phyloP scores from a whole-genome alignment of 352 stramenopile species.

The Saprolegnia parasitica region DNA sequence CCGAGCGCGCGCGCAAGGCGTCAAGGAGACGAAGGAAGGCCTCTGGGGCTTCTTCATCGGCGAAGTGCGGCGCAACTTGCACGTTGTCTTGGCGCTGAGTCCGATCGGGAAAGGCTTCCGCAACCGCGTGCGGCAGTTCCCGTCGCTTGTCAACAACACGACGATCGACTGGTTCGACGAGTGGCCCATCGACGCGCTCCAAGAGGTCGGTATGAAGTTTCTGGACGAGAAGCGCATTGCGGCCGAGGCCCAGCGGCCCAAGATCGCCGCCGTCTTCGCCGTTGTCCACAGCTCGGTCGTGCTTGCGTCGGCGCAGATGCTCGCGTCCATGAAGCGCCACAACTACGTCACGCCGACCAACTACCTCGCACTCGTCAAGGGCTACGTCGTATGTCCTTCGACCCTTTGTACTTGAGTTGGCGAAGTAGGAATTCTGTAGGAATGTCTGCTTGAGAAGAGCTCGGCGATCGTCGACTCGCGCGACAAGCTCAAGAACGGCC shows the following conservation, averaged over 20 bases:
- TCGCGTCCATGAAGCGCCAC: conserved; percentile 86
- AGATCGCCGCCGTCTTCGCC: conserved; percentile 86
- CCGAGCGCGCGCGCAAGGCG: conserved; percentile 54
- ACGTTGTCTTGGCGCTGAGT: conserved; percentile 90
- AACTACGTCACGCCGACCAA: conserved; percentile 94
- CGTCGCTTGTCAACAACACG: conserved; percentile 91
- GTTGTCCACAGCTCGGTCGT: conserved; percentile 87
- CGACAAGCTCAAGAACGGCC: conserved; percentile 78
- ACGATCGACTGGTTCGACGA: conserved; percentile 94
- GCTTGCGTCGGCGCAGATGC: conserved; percentile 73
- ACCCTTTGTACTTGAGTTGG: neutral
- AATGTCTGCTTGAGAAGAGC: conserved; percentile 72
- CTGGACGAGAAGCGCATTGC: conserved; percentile 83
- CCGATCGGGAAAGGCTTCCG: conserved; percentile 87
- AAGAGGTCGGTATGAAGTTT: conserved; percentile 92
- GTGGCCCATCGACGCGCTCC: conserved; percentile 88
- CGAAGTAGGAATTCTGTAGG: conserved; percentile 19
- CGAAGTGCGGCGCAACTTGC: conserved; percentile 84
- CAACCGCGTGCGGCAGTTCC: conserved; percentile 84
- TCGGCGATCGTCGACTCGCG: conserved; percentile 63
- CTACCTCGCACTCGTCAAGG: conserved; percentile 90
- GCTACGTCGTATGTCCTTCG: conserved; percentile 50
- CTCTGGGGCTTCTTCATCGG: conserved; percentile 93
- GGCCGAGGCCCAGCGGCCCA: conserved; percentile 58
- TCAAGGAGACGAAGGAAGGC: conserved; percentile 86